Percentiles rank a stretch among this genome's conserved stretches.
These are phyloP conservation scores for Fusarium albosuccineum DNA, from an alignment of 2,329 filamentous ascomycete genomes.

Conservation along the genomic window DNA sequence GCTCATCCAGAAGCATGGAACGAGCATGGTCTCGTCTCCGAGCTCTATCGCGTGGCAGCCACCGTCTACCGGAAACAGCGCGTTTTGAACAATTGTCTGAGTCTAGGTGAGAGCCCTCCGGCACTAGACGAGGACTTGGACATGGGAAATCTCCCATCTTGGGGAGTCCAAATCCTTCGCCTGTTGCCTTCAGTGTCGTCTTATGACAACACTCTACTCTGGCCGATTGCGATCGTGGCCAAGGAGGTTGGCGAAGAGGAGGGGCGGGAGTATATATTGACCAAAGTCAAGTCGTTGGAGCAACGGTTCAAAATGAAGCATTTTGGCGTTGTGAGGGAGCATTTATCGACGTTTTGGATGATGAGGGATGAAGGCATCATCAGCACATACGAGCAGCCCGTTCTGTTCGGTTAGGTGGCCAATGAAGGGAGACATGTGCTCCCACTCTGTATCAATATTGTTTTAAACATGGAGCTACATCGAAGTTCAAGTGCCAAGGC, in stretches of 20 bases:
- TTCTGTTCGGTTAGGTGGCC: conserved; percentile 13
- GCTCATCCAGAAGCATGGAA: neutral
- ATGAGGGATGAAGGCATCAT: conserved; percentile 12
- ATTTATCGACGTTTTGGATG: conserved; percentile 19
- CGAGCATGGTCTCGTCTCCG: conserved; percentile 19
- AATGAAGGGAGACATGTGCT: no score
- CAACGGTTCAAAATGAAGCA: conserved; percentile 31
- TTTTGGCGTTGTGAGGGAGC: conserved; percentile 20
- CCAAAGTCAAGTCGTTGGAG: conserved; percentile 20
- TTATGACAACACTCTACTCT: conserved; percentile 30
- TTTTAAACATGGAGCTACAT: no score
- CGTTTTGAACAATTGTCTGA: neutral
- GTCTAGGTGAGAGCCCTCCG: neutral
- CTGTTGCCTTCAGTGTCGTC: conserved; percentile 11
- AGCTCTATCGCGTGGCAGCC: conserved; percentile 36
- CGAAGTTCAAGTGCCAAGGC: no score
- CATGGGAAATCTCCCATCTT: conserved; percentile 32
- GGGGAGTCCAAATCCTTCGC: conserved; percentile 23
- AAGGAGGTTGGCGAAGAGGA: conserved; percentile 19
- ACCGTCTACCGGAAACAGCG: conserved; percentile 29
- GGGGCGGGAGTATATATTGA: conserved; percentile 11
- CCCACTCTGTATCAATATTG: no score
- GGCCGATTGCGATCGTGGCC: conserved; percentile 32
- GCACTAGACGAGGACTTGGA: neutral
- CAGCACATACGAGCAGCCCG: neutral